phyloP scores from a whole-genome alignment of 352 stramenopile genomes.

The Phytopythium litorale region DNA sequence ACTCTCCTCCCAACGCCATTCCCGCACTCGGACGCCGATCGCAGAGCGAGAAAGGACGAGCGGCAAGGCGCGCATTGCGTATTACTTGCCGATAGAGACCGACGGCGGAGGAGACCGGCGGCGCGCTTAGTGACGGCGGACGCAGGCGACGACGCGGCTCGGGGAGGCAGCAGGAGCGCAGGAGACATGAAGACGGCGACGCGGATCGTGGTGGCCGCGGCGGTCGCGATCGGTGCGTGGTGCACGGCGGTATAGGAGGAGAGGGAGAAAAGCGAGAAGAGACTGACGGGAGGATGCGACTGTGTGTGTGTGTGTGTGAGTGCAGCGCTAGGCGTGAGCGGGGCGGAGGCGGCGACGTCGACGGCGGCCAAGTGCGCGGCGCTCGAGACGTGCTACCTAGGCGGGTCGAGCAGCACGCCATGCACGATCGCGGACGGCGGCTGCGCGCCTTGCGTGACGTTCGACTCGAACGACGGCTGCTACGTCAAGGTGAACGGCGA shows the following conservation, averaged over 20 bases:
- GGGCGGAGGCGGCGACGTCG: neutral
- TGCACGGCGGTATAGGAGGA: too few relatives aligned
- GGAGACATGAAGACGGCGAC: neutral
- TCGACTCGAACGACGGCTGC: constrained; percentile 26
- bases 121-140: too few relatives aligned
- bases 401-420: constrained; percentile 14
- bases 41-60: too few relatives aligned
- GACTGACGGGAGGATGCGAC: neutral
- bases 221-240: constrained; percentile 1
- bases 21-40: too few relatives aligned
- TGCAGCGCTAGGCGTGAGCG: neutral
- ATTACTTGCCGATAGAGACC: too few relatives aligned
- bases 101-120: too few relatives aligned
- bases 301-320: neutral
- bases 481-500: constrained; percentile 27
- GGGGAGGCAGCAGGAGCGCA: neutral
- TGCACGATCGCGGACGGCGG: constrained; percentile 23
- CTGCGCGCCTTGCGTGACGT: constrained; percentile 32
- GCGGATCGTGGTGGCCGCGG: neutral
- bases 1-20: too few relatives aligned
- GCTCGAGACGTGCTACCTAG: constrained; percentile 24
- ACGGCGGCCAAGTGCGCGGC: constrained; percentile 21
- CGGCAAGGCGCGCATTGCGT: too few relatives aligned
- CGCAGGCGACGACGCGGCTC: too few relatives aligned
- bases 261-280: too few relatives aligned